These are phyloP conservation scores for Xylaria acuta DNA, from an alignment of 495 filamentous ascomycete species.

Conservation along the genomic window DNA sequence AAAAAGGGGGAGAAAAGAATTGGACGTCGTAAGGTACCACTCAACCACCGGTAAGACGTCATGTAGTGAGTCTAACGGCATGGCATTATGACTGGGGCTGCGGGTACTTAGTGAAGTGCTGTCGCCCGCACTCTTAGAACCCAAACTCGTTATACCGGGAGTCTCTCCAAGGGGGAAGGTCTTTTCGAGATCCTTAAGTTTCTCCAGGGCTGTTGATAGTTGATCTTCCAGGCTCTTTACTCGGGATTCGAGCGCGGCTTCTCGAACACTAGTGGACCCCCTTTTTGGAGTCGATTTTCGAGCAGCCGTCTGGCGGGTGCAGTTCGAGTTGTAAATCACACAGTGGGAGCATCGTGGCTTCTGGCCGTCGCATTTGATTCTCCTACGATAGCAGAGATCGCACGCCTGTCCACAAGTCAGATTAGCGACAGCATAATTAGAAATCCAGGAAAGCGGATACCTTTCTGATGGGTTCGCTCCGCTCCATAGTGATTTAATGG, in stretches of 20 bases:
- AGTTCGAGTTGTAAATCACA: constrained; percentile 24
- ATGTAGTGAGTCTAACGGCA: constrained; percentile 18
- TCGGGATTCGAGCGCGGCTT: constrained; percentile 4
- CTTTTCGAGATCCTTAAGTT: constrained; percentile 2
- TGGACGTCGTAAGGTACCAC: constrained; percentile 23
- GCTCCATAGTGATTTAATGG: neutral
- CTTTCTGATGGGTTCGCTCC: constrained; percentile 6
- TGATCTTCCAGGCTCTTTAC: constrained; percentile 14
- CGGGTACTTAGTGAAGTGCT: neutral
- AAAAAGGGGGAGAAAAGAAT: constrained; percentile 27
- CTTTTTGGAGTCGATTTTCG: neutral
- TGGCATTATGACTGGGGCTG: neutral
- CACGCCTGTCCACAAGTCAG: constrained; percentile 13
- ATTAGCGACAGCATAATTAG: neutral
- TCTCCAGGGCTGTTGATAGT: neutral
- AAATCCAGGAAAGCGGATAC: neutral
- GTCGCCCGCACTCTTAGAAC: neutral
- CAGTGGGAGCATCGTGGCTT: constrained; percentile 30
- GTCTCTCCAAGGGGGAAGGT: neutral
- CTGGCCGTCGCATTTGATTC: constrained; percentile 28
- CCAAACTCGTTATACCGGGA: neutral
- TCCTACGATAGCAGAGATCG: constrained; percentile 27
- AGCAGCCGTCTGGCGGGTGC: constrained; percentile 21
- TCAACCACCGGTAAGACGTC: constrained; percentile 22
- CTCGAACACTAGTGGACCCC: neutral